Conservation (phyloP, 1,139 yeast genomes). For the Geotrichum histeridarum region DNA sequence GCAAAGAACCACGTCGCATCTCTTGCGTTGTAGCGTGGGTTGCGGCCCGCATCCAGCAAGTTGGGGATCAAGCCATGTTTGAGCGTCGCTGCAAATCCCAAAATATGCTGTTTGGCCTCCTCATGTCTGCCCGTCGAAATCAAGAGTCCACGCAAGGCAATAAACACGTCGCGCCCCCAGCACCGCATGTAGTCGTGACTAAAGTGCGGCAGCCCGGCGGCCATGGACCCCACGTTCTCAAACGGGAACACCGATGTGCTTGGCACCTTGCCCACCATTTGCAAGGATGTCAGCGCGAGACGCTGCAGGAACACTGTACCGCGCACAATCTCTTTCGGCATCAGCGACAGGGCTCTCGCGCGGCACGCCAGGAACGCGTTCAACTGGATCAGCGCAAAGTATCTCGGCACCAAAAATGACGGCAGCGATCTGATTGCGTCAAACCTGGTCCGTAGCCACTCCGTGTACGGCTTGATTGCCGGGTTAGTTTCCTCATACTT, state of each 20-base stretch:
- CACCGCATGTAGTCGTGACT: slow-evolving; percentile 88
- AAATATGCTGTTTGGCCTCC: slow-evolving; percentile 74
- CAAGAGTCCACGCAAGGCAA: slow-evolving; percentile 75
- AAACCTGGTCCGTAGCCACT: slow-evolving; percentile 67
- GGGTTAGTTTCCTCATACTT: slow-evolving; percentile 48
- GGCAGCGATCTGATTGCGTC: slow-evolving; percentile 66
- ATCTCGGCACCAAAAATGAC: slow-evolving; percentile 75
- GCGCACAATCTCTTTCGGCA: slow-evolving; percentile 51
- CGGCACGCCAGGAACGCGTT: slow-evolving; percentile 79
- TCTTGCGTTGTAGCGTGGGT: slow-evolving; percentile 92
- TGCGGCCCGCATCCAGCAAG: slow-evolving; percentile 82
- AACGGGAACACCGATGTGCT: slow-evolving; percentile 72
- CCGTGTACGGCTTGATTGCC: slow-evolving; percentile 49
- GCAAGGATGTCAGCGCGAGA: slow-evolving; percentile 76
- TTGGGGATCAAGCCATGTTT: slow-evolving; percentile 96
- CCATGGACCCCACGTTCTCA: slow-evolving; percentile 61
- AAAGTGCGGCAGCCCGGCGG: slow-evolving; percentile 96
- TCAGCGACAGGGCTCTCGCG: slow-evolving; percentile 54
- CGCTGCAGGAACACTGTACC: slow-evolving; percentile 74
- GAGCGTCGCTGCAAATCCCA: slow-evolving; percentile 84
- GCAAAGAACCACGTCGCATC: slow-evolving; percentile 96
- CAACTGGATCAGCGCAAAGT: slow-evolving; percentile 74
- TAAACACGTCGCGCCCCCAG: slow-evolving; percentile 97
- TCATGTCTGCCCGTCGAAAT: slow-evolving; percentile 72
- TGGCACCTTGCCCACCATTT: slow-evolving; percentile 74